Base-by-base conservation (phyloP, 129 eudicot species). In the Chrysanthemum lavandulifolium region DNA sequence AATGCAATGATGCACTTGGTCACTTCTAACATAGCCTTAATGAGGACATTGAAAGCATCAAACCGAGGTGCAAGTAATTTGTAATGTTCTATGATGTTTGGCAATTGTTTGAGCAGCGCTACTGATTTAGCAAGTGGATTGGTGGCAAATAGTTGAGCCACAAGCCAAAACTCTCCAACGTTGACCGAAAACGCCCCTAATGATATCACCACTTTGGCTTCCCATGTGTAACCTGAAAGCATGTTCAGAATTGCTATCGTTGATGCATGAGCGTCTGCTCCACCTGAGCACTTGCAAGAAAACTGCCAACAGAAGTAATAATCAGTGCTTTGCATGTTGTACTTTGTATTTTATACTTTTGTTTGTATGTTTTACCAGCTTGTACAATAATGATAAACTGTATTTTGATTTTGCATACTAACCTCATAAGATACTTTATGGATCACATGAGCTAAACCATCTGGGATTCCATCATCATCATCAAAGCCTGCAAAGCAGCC, bases 111-210 rank as follows among this genome's bases (percentile, higher is more conserved):
- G 13, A 95, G 88, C 33, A 86, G 4, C 12, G 96, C 96, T 40
- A 95, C 77, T 0, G 97, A 90, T 74, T 86, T 88, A 75, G 97
- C 99, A 6, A 95, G 89, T 18, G 91, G 94, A 52, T 88, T 83
- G 6, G 86, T 73, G 51, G 83, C 53, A 76, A 79, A 86, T 16
- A 78, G 84, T 69, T 76, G 88, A 25, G 96, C 89, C 48, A 88
- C 75, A 0, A 95, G 96, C 97, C 96, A 91, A 86, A 95, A 90
- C 67, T 95, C 94, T 29, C 91, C 99, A 9, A 84, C 82, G 75
- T 85, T 82, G 54, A 86, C 90, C 1, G 98, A 85, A 76, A 90
- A 81, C 21, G 98, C 89, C 36, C 91, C 96, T 27, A 94, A 58
- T 0, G 96, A 68, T 19, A 88, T 73, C 59, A 86, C 91, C n/a